These are phyloP conservation scores for Trichoderma koningiopsis DNA, from an alignment of 2,329 filamentous ascomycete genomes.

Conservation along the genomic window DNA sequence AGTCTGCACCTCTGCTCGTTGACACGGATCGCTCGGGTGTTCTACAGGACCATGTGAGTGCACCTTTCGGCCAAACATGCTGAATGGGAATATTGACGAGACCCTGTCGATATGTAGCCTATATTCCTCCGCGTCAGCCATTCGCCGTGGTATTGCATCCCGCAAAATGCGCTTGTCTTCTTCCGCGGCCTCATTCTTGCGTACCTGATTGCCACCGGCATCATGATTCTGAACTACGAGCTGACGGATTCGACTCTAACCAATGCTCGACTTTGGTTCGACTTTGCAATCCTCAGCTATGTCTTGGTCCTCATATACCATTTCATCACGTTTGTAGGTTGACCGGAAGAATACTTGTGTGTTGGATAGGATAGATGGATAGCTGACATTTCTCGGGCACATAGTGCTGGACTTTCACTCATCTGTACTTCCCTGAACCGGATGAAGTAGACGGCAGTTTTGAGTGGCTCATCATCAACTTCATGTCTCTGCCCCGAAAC, in stretches of 20 bases:
- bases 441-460: conserved; percentile 42
- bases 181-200: conserved; percentile 47
- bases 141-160: conserved; percentile 52
- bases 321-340: conserved; percentile 49
- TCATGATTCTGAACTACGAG: conserved; percentile 51
- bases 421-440: conserved; percentile 50
- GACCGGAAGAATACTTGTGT: neutral
- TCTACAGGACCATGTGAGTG: conserved; percentile 43
- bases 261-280: conserved; percentile 49
- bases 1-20: conserved; percentile 41
- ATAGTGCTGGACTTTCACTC: conserved; percentile 56
- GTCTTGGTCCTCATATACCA: conserved; percentile 50
- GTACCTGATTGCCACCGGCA: conserved; percentile 47
- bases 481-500: conserved; percentile 50
- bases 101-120: conserved; percentile 40
- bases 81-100: conserved; percentile 26
- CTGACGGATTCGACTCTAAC: conserved; percentile 45
- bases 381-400: neutral
- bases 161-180: conserved; percentile 49
- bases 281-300: conserved; percentile 52
- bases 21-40: conserved; percentile 34
- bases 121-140: conserved; percentile 55
- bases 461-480: conserved; percentile 42
- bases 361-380: neutral
- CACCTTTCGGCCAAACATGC: neutral